Percentiles rank a stretch among this genome's conserved stretches.
These are phyloP conservation scores for Metschnikowia reukaufii DNA, from an alignment of 805 yeast species.

Conservation along the genomic window DNA sequence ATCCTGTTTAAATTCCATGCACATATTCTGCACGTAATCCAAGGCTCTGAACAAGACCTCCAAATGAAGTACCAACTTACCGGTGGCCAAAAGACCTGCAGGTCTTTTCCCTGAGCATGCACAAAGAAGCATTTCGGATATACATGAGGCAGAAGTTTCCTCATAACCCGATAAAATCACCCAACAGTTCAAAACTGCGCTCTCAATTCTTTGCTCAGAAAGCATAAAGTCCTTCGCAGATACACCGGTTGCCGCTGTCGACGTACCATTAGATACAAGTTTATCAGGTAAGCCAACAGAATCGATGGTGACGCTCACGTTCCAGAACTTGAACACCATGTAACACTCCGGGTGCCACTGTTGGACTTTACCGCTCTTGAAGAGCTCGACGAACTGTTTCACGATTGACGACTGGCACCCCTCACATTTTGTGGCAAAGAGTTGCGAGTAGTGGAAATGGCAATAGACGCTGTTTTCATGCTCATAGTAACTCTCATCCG, in stretches of 20 bases:
- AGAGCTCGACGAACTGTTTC: constrained; percentile 91
- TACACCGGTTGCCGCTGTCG: constrained; percentile 1
- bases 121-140: constrained; percentile 85
- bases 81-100: constrained; percentile 69
- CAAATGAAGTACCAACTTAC: constrained; percentile 67
- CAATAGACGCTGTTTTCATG: constrained; percentile 82
- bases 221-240: constrained; percentile 48
- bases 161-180: constrained; percentile 82
- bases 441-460: constrained; percentile 86
- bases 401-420: constrained; percentile 91
- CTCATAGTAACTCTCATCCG: constrained; percentile 90
- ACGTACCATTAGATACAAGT: constrained; percentile 3
- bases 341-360: constrained; percentile 99
- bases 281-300: constrained; percentile 47
- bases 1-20: constrained; percentile 19
- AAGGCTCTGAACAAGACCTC: constrained; percentile 77
- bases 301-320: constrained; percentile 69
- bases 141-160: constrained; percentile 84
- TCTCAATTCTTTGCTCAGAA: constrained; percentile 65
- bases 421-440: constrained; percentile 85
- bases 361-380: constrained; percentile 85
- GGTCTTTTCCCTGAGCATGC: constrained; percentile 73
- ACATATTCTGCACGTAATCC: constrained; percentile 46
- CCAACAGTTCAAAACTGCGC: constrained; percentile 70
- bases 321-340: constrained; percentile 97